These are phyloP conservation scores for Thymus mandschuricus DNA, from an alignment of 257 asterid genomes.

Conservation along the genomic window DNA sequence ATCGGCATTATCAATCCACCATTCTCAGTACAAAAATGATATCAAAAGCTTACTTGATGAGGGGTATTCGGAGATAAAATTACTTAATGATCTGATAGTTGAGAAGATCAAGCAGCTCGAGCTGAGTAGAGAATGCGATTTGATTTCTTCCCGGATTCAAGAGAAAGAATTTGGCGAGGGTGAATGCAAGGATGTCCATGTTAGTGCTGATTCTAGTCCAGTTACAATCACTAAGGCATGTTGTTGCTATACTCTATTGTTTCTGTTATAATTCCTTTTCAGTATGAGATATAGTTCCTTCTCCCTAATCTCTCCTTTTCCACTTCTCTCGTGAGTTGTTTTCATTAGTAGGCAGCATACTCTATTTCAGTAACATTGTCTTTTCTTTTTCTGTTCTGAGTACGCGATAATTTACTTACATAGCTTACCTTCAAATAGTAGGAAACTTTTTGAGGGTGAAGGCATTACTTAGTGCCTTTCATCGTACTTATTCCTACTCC, in stretches of 20 bases:
- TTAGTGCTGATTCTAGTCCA: slow-evolving; percentile 51
- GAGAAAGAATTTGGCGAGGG: slow-evolving; percentile 48
- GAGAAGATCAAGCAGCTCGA: slow-evolving; percentile 72
- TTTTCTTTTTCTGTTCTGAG: too few relatives aligned
- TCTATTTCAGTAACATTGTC: too few relatives aligned
- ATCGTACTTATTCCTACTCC: too few relatives aligned
- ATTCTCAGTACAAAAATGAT: slow-evolving; percentile 54
- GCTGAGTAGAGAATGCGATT: slow-evolving; percentile 40
- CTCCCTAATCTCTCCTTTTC: not conserved
- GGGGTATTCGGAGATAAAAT: slow-evolving; percentile 67
- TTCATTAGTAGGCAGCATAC: too few relatives aligned
- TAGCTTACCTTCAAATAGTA: too few relatives aligned
- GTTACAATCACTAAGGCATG: slow-evolving; percentile 55
- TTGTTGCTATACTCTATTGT: slow-evolving; percentile 24
- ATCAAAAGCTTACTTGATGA: slow-evolving; percentile 68
- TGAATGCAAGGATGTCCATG: slow-evolving; percentile 80
- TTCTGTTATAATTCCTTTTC: not conserved
- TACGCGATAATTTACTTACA: too few relatives aligned
- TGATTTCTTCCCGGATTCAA: slow-evolving; percentile 40
- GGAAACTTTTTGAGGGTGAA: not conserved
- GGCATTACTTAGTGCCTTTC: not conserved
- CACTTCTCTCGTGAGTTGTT: not conserved
- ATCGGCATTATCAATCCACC: slow-evolving; percentile 50
- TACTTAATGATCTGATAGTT: slow-evolving; percentile 48
- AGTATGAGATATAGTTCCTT: not conserved